These are phyloP conservation scores for Globisporangium yorkense DNA, from an alignment of 352 stramenopile species.

Conservation along the genomic window DNA sequence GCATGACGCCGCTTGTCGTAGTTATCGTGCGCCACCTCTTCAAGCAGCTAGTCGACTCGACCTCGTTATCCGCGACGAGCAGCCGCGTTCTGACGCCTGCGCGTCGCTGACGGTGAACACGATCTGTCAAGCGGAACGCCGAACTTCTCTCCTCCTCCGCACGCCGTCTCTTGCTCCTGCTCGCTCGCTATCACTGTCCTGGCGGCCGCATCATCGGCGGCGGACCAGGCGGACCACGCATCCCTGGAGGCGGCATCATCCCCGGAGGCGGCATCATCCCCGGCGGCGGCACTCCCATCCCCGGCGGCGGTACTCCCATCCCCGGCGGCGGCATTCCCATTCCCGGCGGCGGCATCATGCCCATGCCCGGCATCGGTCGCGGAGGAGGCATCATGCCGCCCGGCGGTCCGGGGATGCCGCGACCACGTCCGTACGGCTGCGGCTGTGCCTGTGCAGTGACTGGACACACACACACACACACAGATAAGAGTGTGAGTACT, in stretches of 20 bases:
- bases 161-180: background rate
- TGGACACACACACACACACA: constrained; percentile 16
- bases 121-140: background rate
- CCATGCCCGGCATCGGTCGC: constrained; percentile 57
- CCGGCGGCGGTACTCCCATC: constrained; percentile 73
- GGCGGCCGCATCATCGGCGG: constrained; percentile 36
- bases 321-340: constrained; percentile 71
- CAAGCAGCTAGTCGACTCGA: background rate
- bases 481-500: background rate
- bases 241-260: constrained; percentile 69
- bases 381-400: constrained; percentile 62
- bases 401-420: constrained; percentile 54
- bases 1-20: background rate
- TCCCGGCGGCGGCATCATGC: constrained; percentile 67
- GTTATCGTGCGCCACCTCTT: background rate
- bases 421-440: constrained; percentile 73
- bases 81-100: too few species aligned
- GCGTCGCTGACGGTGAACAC: too few species aligned
- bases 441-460: constrained; percentile 78
- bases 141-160: background rate
- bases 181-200: constrained; percentile 36
- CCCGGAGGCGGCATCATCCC: constrained; percentile 33
- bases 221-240: constrained; percentile 59
- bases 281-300: constrained; percentile 54
- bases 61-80: background rate